phyloP scores from a whole-genome alignment of 371 early-diverging fungal genomes.

The Mortierella sp. region DNA sequence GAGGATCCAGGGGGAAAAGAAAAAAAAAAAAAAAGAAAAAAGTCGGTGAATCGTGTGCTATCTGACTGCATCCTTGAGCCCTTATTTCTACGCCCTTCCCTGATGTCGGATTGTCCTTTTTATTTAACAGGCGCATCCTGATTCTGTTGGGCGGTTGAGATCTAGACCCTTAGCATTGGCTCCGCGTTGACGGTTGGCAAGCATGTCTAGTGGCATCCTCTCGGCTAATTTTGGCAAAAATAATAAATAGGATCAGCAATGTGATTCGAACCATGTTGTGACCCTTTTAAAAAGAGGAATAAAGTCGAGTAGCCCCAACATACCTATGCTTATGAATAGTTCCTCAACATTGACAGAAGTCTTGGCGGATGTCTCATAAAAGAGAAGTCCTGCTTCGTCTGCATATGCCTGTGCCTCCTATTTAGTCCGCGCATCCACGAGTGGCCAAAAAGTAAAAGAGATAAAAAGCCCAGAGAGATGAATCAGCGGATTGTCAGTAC shows the following conservation, averaged over 20 bases:
- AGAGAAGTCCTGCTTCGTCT: conserved; percentile 85
- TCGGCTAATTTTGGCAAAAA: conserved; percentile 57
- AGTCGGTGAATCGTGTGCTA: too few relatives aligned
- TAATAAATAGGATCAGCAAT: conserved; percentile 5
- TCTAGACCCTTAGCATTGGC: conserved; percentile 53
- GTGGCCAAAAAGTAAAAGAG: too few relatives aligned
- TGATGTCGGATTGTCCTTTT: not conserved
- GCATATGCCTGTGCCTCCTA: conserved; percentile 93
- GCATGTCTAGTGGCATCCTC: conserved; percentile 74
- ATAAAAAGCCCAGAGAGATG: not conserved
- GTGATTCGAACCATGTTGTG: not conserved
- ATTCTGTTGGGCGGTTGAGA: conserved; percentile 44
- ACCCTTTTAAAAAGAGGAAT: not conserved
- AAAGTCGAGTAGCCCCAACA: too few relatives aligned
- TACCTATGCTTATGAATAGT: conserved; percentile 90
- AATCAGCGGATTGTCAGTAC: not conserved
- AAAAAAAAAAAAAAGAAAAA: too few relatives aligned
- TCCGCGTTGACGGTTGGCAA: conserved; percentile 50
- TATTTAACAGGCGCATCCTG: conserved; percentile 56
- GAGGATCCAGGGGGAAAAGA: too few relatives aligned
- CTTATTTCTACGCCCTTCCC: too few relatives aligned
- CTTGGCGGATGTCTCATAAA: conserved; percentile 96
- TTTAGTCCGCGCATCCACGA: not conserved
- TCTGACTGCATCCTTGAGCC: too few relatives aligned
- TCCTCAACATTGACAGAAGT: conserved; percentile 87